phyloP scores from a whole-genome alignment of 1,284 basidiomycete species.

The Waitea zeae region DNA sequence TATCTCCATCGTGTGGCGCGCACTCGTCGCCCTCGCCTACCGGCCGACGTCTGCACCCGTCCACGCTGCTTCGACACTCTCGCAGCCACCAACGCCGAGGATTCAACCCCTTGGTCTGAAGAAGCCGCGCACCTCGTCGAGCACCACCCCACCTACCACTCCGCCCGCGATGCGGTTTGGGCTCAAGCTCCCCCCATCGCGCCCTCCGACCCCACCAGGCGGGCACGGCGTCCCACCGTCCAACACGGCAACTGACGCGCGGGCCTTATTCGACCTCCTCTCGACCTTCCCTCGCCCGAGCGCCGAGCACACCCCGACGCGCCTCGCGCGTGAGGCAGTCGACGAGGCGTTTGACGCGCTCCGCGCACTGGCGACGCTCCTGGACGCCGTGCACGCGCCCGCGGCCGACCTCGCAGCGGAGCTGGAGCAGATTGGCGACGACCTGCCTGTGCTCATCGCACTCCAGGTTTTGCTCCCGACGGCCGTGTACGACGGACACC shows the following conservation, averaged over 20 bases:
- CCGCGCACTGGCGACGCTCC: conserved; percentile 31
- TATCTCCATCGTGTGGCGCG: conserved; percentile 56
- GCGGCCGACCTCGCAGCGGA: conserved; percentile 24
- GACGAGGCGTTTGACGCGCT: conserved; percentile 57
- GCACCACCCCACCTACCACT: conserved; percentile 32
- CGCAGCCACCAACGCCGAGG: conserved; percentile 20
- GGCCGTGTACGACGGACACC: conserved; percentile 9
- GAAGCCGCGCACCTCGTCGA: conserved; percentile 19
- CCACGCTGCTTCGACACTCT: too few relatives aligned
- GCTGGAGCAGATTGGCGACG: conserved; percentile 27
- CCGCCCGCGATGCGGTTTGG: conserved; percentile 43
- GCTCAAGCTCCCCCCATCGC: conserved; percentile 50
- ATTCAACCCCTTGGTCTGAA: conserved; percentile 12
- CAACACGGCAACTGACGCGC: conserved; percentile 33
- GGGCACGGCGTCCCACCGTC: conserved; percentile 10
- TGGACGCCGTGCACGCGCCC: conserved; percentile 28
- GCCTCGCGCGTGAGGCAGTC: conserved; percentile 54
- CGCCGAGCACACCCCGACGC: conserved; percentile 22
- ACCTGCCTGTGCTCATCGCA: conserved; percentile 52
- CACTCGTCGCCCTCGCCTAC: conserved; percentile 48
- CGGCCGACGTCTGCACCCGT: conserved; percentile 23
- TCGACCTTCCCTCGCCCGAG: conserved; percentile 41
- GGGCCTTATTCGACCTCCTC: conserved; percentile 39
- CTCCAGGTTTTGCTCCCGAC: conserved; percentile 43
- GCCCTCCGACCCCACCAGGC: conserved; percentile 42